These are phyloP conservation scores for Spergularia azorica DNA, from an alignment of 179 eudicot species.

Conservation along the genomic window DNA sequence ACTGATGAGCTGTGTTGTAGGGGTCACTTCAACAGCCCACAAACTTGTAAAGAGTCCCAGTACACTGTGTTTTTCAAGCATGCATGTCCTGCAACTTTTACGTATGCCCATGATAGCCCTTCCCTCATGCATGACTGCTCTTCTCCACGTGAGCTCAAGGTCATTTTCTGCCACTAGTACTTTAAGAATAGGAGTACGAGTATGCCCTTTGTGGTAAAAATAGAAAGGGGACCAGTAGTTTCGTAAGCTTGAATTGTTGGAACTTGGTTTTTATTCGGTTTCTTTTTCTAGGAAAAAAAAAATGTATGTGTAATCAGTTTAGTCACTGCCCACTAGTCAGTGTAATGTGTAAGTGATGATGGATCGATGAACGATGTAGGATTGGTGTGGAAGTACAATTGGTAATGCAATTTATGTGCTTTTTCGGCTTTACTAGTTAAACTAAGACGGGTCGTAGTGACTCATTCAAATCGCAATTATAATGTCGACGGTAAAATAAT, in stretches of 20 bases:
- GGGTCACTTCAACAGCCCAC: slow-evolving; percentile 24
- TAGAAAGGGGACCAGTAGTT: not conserved
- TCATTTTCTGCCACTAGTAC: slow-evolving; percentile 84
- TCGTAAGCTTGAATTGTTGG: not conserved
- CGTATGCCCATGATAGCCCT: slow-evolving; percentile 72
- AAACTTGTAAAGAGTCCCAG: slow-evolving; percentile 23
- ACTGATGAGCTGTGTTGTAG: slow-evolving; percentile 44
- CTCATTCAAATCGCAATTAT: too few species aligned
- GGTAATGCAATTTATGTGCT: not conserved
- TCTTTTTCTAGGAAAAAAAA: too few species aligned
- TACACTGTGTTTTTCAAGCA: slow-evolving; percentile 44
- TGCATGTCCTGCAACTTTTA: slow-evolving; percentile 42
- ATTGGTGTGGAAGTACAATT: not conserved
- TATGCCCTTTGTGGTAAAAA: not conserved
- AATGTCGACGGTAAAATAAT: too few species aligned
- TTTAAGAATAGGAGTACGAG: not conserved
- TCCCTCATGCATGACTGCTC: slow-evolving; percentile 82
- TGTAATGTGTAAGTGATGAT: not conserved
- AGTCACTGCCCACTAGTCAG: not conserved
- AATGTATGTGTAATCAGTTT: not conserved
- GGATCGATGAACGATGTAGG: not conserved
- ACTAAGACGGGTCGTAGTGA: too few species aligned
- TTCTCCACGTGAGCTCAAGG: slow-evolving; percentile 83
- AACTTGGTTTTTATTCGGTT: not conserved
- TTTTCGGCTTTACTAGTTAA: too few species aligned